Base-by-base conservation (phyloP, 2,329 filamentous ascomycete species). In the Hypoxylon sp. region DNA sequence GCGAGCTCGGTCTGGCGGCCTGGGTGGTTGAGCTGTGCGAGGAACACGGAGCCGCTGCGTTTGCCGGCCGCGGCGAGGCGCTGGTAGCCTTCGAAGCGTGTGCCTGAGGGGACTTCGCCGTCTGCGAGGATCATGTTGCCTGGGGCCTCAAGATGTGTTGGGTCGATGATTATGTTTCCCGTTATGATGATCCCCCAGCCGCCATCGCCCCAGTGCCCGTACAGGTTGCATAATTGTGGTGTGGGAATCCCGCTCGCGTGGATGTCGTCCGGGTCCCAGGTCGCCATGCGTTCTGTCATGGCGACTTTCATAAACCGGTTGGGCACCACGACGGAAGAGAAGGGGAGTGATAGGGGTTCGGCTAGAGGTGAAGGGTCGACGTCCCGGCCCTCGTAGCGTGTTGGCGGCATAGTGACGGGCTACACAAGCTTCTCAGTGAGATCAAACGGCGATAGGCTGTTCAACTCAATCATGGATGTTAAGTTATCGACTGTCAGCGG, bases 281-380 rank as follows among this genome's bases (percentile, higher is more conserved):
- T 85, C 2, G 85, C 84, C 23, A 89, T 77, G 13, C 85, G 82
- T 76, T 90, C 87, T 0, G 84, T 86, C 86, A 89, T 89, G 49
- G 87, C 85, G 3, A 79, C 86, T 75, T 89, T 89, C 68, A 89
- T 75, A 75, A 88, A 86, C 32, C 86, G 80, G 74, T 89, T 89
- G 2, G 81, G 82, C 2, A 84, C 86, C 7, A 82, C 83, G 60
- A 78, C 82, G 65, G 82, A 80, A 41, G 83, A 82, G 75, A 82
- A 82, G 14, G 75, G 67, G 63, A 80, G 82, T 10, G 76, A 63
- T 38, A 83, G 74, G 1, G 80, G 78, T 30, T 59, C 34, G 11
- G 55, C 51, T 25, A 72, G 48, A 0, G 64, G 65, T 10, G 58
- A 30, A 10, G 68, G 49, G 59, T 68, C 64, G 23, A 65, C 68